Evolutionary conservation across 2,329 filamentous ascomycete species (phyloP).

Genomic region (Tympanopsis confertula): DNA sequence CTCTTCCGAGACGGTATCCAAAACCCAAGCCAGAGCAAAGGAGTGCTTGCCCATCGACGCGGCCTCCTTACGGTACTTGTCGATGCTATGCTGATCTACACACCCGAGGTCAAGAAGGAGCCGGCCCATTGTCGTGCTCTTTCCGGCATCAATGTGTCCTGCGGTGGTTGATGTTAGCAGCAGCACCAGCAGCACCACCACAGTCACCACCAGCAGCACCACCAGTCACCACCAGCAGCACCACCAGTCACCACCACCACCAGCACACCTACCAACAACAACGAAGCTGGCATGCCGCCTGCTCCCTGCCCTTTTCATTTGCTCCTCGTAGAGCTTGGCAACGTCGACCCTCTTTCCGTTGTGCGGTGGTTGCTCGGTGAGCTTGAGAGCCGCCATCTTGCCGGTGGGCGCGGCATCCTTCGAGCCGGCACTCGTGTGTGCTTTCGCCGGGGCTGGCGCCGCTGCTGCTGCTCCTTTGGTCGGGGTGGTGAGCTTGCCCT

Average conservation of each 20-base stretch:
- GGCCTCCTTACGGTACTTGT: constrained; percentile 79
- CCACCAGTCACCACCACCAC: too few species aligned
- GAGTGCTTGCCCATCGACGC: constrained; percentile 87
- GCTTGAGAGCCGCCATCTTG: neutral
- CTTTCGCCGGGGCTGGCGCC: neutral
- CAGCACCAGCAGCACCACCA: constrained; percentile 5
- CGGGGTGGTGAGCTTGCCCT: neutral
- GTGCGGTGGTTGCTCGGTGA: neutral
- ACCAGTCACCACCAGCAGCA: too few species aligned
- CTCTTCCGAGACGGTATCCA: constrained; percentile 86
- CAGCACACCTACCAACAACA: constrained; percentile 71
- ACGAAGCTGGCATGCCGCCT: constrained; percentile 86
- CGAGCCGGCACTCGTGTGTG: too few species aligned
- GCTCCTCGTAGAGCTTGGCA: constrained; percentile 60
- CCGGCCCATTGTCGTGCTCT: constrained; percentile 93
- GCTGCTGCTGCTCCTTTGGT: neutral
- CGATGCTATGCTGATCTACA: constrained; percentile 76
- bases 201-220: constrained; percentile 4
- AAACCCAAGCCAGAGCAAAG: constrained; percentile 91
- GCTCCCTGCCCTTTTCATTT: too few species aligned
- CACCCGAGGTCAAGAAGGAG: constrained; percentile 78
- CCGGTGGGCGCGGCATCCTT: neutral
- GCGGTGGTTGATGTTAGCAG: constrained; percentile 12
- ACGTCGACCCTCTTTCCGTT: constrained; percentile 78
- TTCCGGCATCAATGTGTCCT: constrained; percentile 95